A percentile compares a stretch with the other conserved stretches of the same genome.
These are phyloP conservation scores for Diaporthe citrichinensis DNA, from an alignment of 2,329 filamentous ascomycete genomes.

Conservation along the genomic window DNA sequence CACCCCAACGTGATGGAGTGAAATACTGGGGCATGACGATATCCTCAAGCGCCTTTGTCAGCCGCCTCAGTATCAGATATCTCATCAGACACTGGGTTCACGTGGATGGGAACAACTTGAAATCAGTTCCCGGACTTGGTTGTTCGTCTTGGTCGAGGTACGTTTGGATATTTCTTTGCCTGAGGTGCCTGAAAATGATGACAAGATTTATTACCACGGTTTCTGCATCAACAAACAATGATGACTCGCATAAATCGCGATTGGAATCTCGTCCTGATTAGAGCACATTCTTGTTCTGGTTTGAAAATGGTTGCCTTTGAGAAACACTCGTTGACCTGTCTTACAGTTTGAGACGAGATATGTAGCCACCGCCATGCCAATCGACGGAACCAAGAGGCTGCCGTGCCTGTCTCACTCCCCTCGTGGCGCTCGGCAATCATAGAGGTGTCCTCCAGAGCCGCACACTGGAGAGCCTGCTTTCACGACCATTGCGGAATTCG, in stretches of 20 bases:
- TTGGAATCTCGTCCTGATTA: slow-evolving; percentile 34
- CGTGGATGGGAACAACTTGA: neutral
- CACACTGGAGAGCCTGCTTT: neutral
- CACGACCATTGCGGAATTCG: neutral
- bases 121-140: neutral
- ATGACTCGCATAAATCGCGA: slow-evolving; percentile 34
- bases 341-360: neutral
- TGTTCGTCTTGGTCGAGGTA: neutral
- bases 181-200: neutral
- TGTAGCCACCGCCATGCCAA: neutral
- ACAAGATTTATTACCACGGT: slow-evolving; percentile 31
- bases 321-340: neutral
- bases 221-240: slow-evolving; percentile 36
- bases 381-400: neutral
- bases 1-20: no score
- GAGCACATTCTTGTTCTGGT: neutral
- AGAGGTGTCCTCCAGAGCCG: no score
- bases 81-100: neutral
- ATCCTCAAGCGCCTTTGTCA: neutral
- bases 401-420: neutral
- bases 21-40: no score
- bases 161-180: neutral
- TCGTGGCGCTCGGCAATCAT: neutral
- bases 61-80: neutral
- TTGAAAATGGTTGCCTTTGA: neutral